These are phyloP conservation scores for Russula sp. DNA, from an alignment of 768 basidiomycete species.

Conservation along the genomic window DNA sequence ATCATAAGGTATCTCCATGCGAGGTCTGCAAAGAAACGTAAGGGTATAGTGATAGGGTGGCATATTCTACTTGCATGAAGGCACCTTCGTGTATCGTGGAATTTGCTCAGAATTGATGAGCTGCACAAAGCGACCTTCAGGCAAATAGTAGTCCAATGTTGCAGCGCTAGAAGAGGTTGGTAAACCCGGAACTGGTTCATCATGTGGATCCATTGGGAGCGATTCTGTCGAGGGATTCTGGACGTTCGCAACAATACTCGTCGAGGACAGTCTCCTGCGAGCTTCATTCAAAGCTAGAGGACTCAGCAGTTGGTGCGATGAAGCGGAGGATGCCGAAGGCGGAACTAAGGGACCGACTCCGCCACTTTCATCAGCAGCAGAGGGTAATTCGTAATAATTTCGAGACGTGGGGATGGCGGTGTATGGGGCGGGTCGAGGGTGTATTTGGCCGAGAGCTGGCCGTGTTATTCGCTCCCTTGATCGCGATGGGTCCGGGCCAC, in stretches of 20 bases:
- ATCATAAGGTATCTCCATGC: background rate
- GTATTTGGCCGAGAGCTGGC: background rate
- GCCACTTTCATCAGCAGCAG: background rate
- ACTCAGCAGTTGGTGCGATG: background rate
- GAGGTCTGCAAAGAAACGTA: constrained; percentile 1
- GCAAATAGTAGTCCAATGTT: background rate
- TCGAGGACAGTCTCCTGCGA: constrained; percentile 5
- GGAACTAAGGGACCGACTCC: background rate
- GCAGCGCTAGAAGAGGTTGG: background rate
- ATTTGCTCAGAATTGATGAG: constrained; percentile 18
- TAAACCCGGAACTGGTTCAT: background rate
- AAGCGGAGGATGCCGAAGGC: background rate
- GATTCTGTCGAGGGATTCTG: constrained; percentile 18
- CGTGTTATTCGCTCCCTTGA: constrained; percentile 8
- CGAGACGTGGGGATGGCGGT: background rate
- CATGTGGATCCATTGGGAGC: background rate
- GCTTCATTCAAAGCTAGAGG: background rate
- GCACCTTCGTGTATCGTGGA: constrained; percentile 12
- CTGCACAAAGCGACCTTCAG: constrained; percentile 9
- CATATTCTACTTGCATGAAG: constrained; percentile 4
- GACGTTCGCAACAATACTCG: constrained; percentile 3
- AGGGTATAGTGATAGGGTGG: background rate
- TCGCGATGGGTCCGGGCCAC: background rate
- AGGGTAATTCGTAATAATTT: background rate
- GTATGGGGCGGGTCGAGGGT: background rate